phyloP scores from a whole-genome alignment of 352 stramenopile species.

The Globisporangium uncinulatum region DNA sequence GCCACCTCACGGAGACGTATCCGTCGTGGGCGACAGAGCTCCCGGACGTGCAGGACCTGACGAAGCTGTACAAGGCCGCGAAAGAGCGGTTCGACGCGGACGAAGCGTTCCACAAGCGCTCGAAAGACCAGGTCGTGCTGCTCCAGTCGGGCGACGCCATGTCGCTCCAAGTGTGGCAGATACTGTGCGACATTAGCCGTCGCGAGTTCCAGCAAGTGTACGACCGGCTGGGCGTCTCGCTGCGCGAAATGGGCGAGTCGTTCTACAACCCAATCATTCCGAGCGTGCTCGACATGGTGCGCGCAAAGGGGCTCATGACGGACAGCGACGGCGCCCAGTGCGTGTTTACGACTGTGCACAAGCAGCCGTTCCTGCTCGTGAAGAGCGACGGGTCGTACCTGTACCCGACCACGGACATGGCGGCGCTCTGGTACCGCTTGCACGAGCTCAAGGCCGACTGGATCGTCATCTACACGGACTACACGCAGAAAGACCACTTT shows the following conservation, averaged over 20 bases:
- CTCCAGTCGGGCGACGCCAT: constrained; percentile 93
- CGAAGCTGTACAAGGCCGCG: constrained; percentile 82
- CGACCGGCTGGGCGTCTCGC: constrained; percentile 63
- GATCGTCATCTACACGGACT: constrained; percentile 85
- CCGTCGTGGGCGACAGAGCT: constrained; percentile 88
- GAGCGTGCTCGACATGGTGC: constrained; percentile 84
- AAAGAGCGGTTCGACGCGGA: constrained; percentile 97
- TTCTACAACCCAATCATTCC: constrained; percentile 88
- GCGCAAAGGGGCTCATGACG: constrained; percentile 82
- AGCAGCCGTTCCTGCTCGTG: constrained; percentile 84
- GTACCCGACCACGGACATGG: constrained; percentile 84
- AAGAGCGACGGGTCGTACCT: constrained; percentile 85
- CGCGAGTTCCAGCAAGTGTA: constrained; percentile 87
- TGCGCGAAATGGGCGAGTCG: constrained; percentile 80
- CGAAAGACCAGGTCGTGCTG: constrained; percentile 96
- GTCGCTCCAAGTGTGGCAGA: constrained; percentile 79
- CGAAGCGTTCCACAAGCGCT: constrained; percentile 94
- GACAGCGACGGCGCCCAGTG: constrained; percentile 88
- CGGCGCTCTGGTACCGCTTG: constrained; percentile 81
- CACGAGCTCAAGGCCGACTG: constrained; percentile 79
- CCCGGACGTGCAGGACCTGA: constrained; percentile 97
- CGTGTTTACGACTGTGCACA: constrained; percentile 90
- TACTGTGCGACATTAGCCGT: constrained; percentile 78
- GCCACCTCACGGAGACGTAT: constrained; percentile 98
- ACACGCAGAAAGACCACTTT: constrained; percentile 87